phyloP scores from a whole-genome alignment of 116 monocot genomes.

The Phalaenopsis hybrid region DNA sequence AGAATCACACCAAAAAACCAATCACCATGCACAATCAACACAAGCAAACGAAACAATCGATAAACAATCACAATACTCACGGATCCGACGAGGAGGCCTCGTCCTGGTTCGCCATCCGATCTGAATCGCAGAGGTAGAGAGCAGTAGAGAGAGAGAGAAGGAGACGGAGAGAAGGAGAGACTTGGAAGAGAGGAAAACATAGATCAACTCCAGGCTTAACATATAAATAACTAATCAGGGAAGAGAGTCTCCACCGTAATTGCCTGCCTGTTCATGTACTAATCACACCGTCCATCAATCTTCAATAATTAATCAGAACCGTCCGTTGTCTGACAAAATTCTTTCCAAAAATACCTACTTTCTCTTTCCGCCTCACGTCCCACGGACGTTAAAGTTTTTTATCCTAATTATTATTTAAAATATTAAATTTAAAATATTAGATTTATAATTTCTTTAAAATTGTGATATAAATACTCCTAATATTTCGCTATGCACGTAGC shows the following conservation, averaged over 20 bases:
- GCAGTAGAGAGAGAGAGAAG: background rate
- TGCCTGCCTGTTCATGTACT: background rate
- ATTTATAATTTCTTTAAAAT: too few species aligned
- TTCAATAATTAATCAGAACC: background rate
- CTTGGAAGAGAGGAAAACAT: background rate
- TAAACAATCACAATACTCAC: constrained; percentile 13
- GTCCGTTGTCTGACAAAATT: background rate
- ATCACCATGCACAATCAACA: background rate
- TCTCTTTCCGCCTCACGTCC: too few species aligned
- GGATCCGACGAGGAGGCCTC: constrained; percentile 37
- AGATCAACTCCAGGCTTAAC: background rate
- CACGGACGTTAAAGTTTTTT: too few species aligned
- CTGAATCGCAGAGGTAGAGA: background rate
- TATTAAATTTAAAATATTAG: too few species aligned
- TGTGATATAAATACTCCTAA: too few species aligned
- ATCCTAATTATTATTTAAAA: too few species aligned
- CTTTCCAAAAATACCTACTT: too few species aligned
- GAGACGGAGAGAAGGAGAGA: background rate
- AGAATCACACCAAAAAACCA: constrained; percentile 6
- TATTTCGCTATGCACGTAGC: too few species aligned
- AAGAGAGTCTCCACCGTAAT: background rate
- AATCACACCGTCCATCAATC: background rate
- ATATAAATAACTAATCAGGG: background rate
- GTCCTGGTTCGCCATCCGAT: constrained; percentile 30
- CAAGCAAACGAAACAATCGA: background rate